Base-by-base conservation (phyloP, 768 basidiomycete genomes). In the Fomitopsis serialis region DNA sequence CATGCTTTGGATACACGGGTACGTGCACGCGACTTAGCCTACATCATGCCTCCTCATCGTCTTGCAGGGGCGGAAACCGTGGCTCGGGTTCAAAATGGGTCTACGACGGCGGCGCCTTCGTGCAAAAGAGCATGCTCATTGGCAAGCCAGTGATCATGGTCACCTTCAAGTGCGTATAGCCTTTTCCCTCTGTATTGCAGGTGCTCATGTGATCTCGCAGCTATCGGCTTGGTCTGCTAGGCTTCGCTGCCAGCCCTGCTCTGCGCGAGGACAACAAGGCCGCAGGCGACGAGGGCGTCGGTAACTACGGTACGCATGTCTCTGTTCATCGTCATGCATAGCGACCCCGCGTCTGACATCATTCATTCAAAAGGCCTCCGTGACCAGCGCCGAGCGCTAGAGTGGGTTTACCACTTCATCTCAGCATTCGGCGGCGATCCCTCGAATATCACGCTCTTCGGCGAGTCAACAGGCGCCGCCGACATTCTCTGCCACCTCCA, bases 1-100 rank as follows among this genome's bases (percentile, higher is more conserved):
- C 58, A 89, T 91, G 88, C 66, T 89, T 43, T 91, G 88, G 89
- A 73, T 91, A n/a, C 89, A 91, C 69, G 89, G 89, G 88, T 90
- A 60, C 42, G 81, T 72, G 27, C 25, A 22, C 27, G 19, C 45
- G 27, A 13, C 27, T 13, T 29, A 22, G 12, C 12, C 22, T 7
- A 24, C 23, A 10, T 12, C 12, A 23, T n/a, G 46, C 42, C 48
- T 52, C 42, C 44, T 37, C 53, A 34, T 48, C 46, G 49, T 51
- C 56, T 56, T 24, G 19, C 63, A 90, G 88, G 23, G 88, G 89
- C 37, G 83, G 82, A 9, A 80, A 87, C 62, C 74, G 79, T 61
- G 89, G 89, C 19, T 82, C 80, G 53, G 88, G 89, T 6, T 86
- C 86, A 2, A 79, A 79, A 63, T 90, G 89, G 88, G 70, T 87